Conservation (phyloP, 1,284 basidiomycete species). For the Rhizopogon hawkerae region DNA sequence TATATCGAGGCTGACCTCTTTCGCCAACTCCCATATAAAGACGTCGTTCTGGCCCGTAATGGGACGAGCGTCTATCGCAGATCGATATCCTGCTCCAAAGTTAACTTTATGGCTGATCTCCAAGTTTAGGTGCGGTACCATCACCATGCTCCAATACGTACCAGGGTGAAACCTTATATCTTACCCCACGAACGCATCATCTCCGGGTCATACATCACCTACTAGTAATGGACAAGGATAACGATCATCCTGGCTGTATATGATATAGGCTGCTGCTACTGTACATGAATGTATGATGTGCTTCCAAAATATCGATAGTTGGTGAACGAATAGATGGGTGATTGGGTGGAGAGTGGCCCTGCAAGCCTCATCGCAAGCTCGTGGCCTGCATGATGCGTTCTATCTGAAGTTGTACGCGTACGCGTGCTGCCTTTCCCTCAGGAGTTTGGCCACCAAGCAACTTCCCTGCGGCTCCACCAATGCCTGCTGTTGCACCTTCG, state of each 20-base stretch:
- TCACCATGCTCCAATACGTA: not conserved
- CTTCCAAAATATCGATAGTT: not conserved
- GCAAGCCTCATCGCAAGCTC: not conserved
- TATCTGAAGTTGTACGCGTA: conserved; percentile 54
- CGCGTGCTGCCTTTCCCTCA: conserved; percentile 52
- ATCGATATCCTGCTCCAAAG: not conserved
- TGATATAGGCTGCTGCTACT: not conserved
- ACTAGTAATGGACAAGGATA: not conserved
- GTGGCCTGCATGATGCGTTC: conserved; percentile 46
- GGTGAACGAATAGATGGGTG: not conserved
- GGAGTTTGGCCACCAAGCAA: conserved; percentile 47
- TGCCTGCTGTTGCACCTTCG: conserved; percentile 48
- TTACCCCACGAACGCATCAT: not conserved
- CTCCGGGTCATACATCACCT: not conserved
- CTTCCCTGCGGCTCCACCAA: conserved; percentile 28
- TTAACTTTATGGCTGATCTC: not conserved
- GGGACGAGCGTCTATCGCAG: not conserved
- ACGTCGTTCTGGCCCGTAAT: not conserved
- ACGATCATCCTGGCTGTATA: not conserved
- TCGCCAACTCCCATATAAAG: not conserved
- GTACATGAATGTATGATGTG: not conserved
- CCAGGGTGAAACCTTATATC: not conserved
- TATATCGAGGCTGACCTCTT: not conserved
- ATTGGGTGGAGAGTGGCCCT: not conserved
- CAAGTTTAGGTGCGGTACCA: not conserved